Conservation (phyloP, 139 green algal species). For the Chlamydomonas incerta region DNA sequence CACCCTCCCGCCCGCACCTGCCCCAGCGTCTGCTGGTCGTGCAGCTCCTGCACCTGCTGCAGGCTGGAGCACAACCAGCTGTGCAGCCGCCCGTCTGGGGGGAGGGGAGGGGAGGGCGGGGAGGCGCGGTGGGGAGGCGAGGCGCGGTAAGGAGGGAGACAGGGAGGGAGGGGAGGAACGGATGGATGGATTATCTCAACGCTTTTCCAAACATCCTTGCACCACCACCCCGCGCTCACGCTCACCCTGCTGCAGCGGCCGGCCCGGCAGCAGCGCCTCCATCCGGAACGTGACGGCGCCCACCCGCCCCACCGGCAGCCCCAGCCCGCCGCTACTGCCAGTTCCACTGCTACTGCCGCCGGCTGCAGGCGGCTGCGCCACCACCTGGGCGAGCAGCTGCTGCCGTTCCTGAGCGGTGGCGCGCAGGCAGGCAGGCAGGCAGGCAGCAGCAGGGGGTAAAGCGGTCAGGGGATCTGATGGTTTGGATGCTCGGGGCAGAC, state of each 20-base stretch:
- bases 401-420: constrained; percentile 69
- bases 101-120: background rate
- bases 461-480: too few species aligned
- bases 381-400: constrained; percentile 52
- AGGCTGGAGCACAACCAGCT: background rate
- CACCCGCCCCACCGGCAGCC: background rate
- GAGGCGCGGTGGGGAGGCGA: background rate
- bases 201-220: too few species aligned
- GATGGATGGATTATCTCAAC: too few species aligned
- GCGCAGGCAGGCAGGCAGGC: too few species aligned
- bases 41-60: background rate
- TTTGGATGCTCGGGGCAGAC: too few species aligned
- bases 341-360: background rate
- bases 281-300: background rate
- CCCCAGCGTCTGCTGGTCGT: background rate
- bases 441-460: too few species aligned
- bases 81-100: constrained; percentile 7
- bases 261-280: constrained; percentile 16
- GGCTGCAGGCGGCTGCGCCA: constrained; percentile 14
- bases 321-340: background rate
- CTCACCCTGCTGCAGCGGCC: background rate
- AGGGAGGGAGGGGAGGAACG: background rate
- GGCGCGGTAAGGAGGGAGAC: background rate
- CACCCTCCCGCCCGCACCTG: background rate
- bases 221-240: background rate